Base-by-base conservation (phyloP, 73 alveolate genomes). In the Symbiodinium natans region DNA sequence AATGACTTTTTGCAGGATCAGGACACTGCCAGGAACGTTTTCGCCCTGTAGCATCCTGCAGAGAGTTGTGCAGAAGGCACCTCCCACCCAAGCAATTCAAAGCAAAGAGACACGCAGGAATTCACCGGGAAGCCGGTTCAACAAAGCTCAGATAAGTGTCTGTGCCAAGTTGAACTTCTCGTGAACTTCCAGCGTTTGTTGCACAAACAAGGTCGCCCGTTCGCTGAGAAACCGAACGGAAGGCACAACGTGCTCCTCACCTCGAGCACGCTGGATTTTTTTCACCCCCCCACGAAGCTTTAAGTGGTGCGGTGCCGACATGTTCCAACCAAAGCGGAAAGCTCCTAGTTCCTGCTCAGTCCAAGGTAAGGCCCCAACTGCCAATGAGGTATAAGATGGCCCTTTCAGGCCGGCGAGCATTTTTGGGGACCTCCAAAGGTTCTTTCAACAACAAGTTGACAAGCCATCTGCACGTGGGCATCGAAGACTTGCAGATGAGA, bases 11-110 rank as follows among this genome's bases (percentile, higher is more conserved):
- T 88, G 71, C 25, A 88, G 73, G 71, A 56, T 88, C 86, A 88
- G 86, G 43, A 88, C 85, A 25, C 95, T 88, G 80, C 95, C 95
- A 8, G 95, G 95, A 15, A 88, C 95, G 42, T 88, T 88, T 40
- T 88, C 95, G 77, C 86, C 95, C 85, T 88, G 95, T n/a, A 88
- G 95, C 95, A 88, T 88, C 95, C 95, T 88, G 52, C 34, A 31
- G 83, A 23, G 82, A 33, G 41, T 29, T 21, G 5, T 21, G 40
- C 71, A 11, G 25, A 15, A 7, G 83, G 39, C 1, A 33, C 17
- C 40, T 27, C 41, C 15, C 38, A 71, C 29, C 41, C 40, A 0
- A 0, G 40, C 83, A 8, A 31, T 36, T n/a, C 11, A 75, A 75
- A 34, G 86, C 11, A 75, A 11, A 33, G 82, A 17, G 82, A 33